Percentiles rank a stretch among this genome's conserved stretches.
These are phyloP conservation scores for Xanthoparmelia taractica DNA, from an alignment of 495 filamentous ascomycete genomes.

Conservation along the genomic window DNA sequence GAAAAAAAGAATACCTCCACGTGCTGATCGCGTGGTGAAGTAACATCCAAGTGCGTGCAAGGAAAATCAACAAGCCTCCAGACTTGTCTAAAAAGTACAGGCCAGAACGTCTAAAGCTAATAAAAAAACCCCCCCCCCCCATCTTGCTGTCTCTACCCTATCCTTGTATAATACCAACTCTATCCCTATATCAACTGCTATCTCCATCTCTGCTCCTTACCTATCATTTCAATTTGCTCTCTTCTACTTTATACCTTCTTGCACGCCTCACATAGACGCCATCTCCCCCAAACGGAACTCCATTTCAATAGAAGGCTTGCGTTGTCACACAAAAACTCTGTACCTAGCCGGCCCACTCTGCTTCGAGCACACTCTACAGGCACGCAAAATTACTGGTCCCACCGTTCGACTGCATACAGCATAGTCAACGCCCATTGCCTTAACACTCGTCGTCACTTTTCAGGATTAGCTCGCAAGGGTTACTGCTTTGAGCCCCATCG, in stretches of 20 bases:
- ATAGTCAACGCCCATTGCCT: not conserved
- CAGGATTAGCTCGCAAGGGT: not conserved
- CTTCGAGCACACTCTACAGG: not conserved
- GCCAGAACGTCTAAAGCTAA: not conserved
- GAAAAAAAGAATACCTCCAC: no score
- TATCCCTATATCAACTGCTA: not conserved
- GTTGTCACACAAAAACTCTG: not conserved
- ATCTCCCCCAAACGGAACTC: not conserved
- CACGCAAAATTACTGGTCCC: not conserved
- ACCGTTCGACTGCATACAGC: not conserved
- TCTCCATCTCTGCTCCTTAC: not conserved
- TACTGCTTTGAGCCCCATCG: constrained; percentile 13
- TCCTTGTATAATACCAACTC: no score
- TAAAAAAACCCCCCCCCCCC: no score
- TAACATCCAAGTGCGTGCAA: not conserved
- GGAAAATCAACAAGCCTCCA: constrained; percentile 7
- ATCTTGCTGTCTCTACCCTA: not conserved
- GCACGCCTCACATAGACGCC: not conserved
- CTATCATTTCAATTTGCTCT: no score
- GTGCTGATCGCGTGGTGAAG: constrained; percentile 22
- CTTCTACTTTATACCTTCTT: not conserved
- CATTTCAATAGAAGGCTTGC: not conserved
- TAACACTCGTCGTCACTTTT: not conserved
- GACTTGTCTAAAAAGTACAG: constrained; percentile 4
- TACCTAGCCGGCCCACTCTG: not conserved